Conservation (phyloP, 2,329 filamentous ascomycete species). For the Nemania sp. region DNA sequence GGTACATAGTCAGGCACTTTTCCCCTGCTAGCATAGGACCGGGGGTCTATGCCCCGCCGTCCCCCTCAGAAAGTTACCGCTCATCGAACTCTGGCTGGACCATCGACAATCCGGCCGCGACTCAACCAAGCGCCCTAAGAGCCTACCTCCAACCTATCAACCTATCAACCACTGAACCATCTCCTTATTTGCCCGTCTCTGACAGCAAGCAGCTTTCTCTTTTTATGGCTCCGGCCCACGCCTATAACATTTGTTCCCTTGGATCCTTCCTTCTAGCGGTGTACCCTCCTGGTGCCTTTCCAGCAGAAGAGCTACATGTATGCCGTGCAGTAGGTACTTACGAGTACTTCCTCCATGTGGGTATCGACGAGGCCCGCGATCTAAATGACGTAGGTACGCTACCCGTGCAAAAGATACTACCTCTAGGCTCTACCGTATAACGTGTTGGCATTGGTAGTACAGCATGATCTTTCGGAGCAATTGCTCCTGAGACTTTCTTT, state of each 20-base stretch:
- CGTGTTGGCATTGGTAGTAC: neutral
- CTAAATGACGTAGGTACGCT: slow-evolving; percentile 19
- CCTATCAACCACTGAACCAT: no score
- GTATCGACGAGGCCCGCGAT: neutral
- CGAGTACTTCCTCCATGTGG: no score
- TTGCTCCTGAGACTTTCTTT: slow-evolving; percentile 16
- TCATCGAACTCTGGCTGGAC: slow-evolving; percentile 27
- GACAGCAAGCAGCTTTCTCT: neutral
- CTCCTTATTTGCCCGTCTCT: neutral
- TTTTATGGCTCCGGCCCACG: slow-evolving; percentile 1
- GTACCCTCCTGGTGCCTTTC: neutral
- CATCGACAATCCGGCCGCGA: slow-evolving; percentile 25
- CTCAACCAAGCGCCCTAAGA: neutral
- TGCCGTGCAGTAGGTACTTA: neutral
- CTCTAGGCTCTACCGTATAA: neutral
- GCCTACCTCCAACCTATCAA: neutral
- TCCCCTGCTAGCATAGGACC: neutral
- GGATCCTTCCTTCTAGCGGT: slow-evolving; percentile 11
- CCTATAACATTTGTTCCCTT: neutral
- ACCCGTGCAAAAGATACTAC: slow-evolving; percentile 6
- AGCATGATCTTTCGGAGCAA: slow-evolving; percentile 23
- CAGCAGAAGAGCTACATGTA: neutral
- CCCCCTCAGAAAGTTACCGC: slow-evolving; percentile 3
- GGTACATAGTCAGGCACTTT: no score
- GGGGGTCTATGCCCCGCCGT: slow-evolving; percentile 15